Base-by-base conservation (phyloP, 768 basidiomycete genomes). In the Galerina marginata region DNA sequence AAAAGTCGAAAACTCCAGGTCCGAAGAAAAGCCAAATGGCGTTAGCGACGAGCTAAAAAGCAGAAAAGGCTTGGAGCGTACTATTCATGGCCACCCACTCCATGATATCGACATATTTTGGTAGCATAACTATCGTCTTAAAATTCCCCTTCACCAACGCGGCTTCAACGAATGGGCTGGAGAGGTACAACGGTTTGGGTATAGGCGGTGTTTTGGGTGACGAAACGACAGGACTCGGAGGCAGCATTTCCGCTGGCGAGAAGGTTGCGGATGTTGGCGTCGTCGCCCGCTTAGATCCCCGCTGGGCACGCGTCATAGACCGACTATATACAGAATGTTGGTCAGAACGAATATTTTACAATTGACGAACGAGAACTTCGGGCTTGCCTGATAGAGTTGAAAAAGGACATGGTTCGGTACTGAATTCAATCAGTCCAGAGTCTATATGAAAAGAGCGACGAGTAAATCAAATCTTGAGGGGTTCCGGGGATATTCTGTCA, bases 71-170 rank as follows among this genome's bases (percentile, higher is more conserved):
- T 25, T 38, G 15, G 39, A 57, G 82, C 91, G 69, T 67, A 98
- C 95, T 84, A 66, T 84, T 84, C 52, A 84, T 80, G 33, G 84
- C 83, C 39, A 98, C 95, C 95, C 95, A 98, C 75, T 98, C 95
- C 87, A 95, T 96, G 55, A 95, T 91, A 75, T 97, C 94, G n/a
- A 95, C 93, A 71, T 96, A 98, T 72, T 96, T 97, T 15, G 97
- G 97, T 36, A 96, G 84, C 80, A 85, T 82, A 48, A 98, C 95
- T 66, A 99, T 98, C 1, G 96, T 98, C 78, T 98, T 98, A 81
- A 98, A 99, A 73, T 95, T 96, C 25, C 84, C 97, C 73, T 97
- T 99, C 64, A 99, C 96, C 33, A 99, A 83, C 0, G 96, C 94
- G 2, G 96, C 94, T 71, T 97, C 96, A 54, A 96, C 95, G 71